Base-by-base conservation (phyloP, 306 rosid genomes). In the Mucuna pruriens region DNA sequence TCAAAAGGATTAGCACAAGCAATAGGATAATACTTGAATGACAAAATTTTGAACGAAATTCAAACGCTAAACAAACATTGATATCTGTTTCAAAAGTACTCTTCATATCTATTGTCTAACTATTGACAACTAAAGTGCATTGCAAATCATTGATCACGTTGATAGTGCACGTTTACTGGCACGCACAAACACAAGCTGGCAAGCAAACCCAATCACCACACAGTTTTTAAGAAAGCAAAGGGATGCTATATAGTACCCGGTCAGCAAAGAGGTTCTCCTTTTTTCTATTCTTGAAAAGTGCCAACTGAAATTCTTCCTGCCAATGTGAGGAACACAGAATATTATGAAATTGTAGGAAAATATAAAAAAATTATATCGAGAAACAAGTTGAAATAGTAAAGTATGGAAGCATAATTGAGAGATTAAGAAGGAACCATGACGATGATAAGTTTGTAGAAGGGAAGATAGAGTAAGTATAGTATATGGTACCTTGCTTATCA, bases 401-500 rank as follows among this genome's bases (percentile, higher is more conserved):
- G n/a, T 23, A 4, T 57, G 64, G 64, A 57, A 57, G 15, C 33
- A 57, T 23, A 9, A 57, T 57, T 9, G 64, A 57, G n/a, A 57
- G 23, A 22, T 10, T 23, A 9, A 23, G 16, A 23, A 9, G 34
- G 1, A 55, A 57, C 64, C 16, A 57, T 57, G 34, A 23, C 11
- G 2, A 4, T 23, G 52, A 3, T 17, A 52, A 22, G 15, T 22
- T 22, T 7, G 6, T 23, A 23, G 6, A 19, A 22, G 64, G 64
- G 16, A 57, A 23, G 33, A 23, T 9, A 10, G 23, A n/a, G n/a
- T n/a, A n/a, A n/a, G n/a, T n/a, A n/a, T n/a, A n/a, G n/a, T n/a
- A 38, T 20, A 22, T 52, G 34, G 54, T 89, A 90, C 97, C 94
- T 92, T 90, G 86, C 85, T 92, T 84, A 92, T 92, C 46, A 92